Percentiles rank a stretch among this genome's conserved stretches.
These are phyloP conservation scores for Plasmodium gaboni DNA, from an alignment of 169 alveolate species.

Conservation along the genomic window DNA sequence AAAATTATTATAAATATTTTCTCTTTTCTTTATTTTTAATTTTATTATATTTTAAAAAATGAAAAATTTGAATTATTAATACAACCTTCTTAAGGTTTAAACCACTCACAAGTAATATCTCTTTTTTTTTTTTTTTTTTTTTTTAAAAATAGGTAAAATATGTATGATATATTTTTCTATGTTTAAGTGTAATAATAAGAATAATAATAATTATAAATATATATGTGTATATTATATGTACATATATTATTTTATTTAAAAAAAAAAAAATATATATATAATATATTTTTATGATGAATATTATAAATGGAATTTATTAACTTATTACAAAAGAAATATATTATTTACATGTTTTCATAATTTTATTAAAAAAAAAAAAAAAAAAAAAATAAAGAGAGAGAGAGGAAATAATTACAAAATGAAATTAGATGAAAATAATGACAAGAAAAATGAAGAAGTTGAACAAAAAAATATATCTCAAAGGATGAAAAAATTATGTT, in stretches of 20 bases:
- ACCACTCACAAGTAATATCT: too few relatives aligned
- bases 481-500: conserved; percentile 62
- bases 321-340: not conserved
- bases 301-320: not conserved
- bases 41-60: too few relatives aligned
- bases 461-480: conserved; percentile 63
- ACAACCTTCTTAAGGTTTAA: too few relatives aligned
- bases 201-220: too few relatives aligned
- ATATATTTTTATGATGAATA: not conserved
- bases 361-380: conserved; percentile 6
- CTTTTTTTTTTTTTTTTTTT: too few relatives aligned
- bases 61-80: too few relatives aligned
- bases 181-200: too few relatives aligned
- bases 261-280: conserved; percentile 1
- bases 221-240: not conserved
- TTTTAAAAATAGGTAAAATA: too few relatives aligned
- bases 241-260: not conserved
- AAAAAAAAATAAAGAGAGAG: not conserved
- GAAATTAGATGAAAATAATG: conserved; percentile 50
- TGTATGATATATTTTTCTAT: too few relatives aligned
- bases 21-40: too few relatives aligned
- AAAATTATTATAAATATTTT: too few relatives aligned
- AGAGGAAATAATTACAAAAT: conserved; percentile 21
- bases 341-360: conserved; percentile 1
- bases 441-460: conserved; percentile 17